Base-by-base conservation (phyloP, 23 red algal genomes). In the Pyropia yezoensis region DNA sequence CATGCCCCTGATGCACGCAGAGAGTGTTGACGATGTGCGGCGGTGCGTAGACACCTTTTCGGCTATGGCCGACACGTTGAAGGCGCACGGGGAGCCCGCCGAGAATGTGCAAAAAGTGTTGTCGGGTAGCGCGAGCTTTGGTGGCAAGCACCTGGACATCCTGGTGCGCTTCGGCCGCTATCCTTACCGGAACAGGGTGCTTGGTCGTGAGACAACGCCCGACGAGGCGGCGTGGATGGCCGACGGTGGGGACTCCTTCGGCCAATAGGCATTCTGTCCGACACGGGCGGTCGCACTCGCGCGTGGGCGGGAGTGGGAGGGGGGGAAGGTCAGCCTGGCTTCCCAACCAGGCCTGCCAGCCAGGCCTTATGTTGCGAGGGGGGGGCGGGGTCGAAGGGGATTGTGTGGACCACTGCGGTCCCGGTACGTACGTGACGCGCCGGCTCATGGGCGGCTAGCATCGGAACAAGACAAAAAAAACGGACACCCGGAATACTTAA, bases 1-100 rank as follows among this genome's bases (percentile, higher is more conserved):
- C 45, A 27, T 95, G 59, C 61, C 76, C 18, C 66, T 95, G 0
- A 78, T 78, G 77, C 89, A 95, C 39, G 72, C 77, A 11, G 89
- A 95, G 50, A 27, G 49, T 14, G 33, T 87, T 11, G 75, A 65
- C 14, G 52, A 83, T 28, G 74, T 77, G 67, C 62, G 56, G 21
- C 59, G 50, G 18, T 72, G 74, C 33, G 67, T 82, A 16, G 67
- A 75, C 25, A 65, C 74, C 25, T 69, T 78, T 13, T 8, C 52
- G 1, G 11, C 49, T 15, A 57, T 88, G 75, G 66, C 70, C 13
- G 74, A 86, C 58, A 69, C 83, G 25, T 56, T 63, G 45, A 59
- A 80, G 24, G 27, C 59, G 30, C 66, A 57, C 16, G 72, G 69
- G 57, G 75, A 81, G 17, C 27, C 63, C 14, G 74, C 56, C 27